Evolutionary conservation across 2,329 filamentous ascomycete genomes (phyloP), one percentile per base, ranked within the genome.

Genomic region (Chrysosporium queenslandicum): DNA sequence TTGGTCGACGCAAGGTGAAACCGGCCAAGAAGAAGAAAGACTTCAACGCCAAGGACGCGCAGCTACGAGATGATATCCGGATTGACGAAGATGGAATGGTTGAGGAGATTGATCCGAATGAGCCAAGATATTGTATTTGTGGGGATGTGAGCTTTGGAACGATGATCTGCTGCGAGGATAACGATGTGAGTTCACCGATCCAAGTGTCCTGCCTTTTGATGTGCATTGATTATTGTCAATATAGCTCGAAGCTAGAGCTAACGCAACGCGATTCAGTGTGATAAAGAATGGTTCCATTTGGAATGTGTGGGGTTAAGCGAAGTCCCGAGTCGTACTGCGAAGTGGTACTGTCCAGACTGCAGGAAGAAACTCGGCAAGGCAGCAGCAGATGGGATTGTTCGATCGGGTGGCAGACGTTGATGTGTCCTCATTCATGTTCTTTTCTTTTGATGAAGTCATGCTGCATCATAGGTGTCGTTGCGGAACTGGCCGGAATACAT

Each of bases 301-400:
- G 71, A 74, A 32, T 84, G 81, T 56, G 74, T 84, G 23, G 74
- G 75, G 12, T 68, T 84, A 16, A 70, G 71, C 5, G 78, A 80
- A 50, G 71, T 79, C 29, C 81, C 81, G 6, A 74, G 74, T n/a
- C 73, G 79, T 21, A 75, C 79, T 11, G 73, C 76, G 9, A 82
- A 81, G 64, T 84, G 81, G 81, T 84, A 80, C 60, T 84, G 81
- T 65, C 79, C 79, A 0, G 77, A 81, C 37, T 83, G 81, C 60
- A 67, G 75, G 41, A 72, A 75, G 60, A 77, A 73, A 60, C 64
- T 71, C 37, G 66, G 68, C 52, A 73, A 70, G 56, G 68, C 68
- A 12, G 60, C 45, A 11, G 42, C 59, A 7, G 67, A 71, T 55
- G 69, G 69, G 2, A 71, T 71, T 32, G 65, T 70, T 29, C 67